These are phyloP conservation scores for Colletotrichum sp. DNA, from an alignment of 2,329 filamentous ascomycete genomes.

Conservation along the genomic window DNA sequence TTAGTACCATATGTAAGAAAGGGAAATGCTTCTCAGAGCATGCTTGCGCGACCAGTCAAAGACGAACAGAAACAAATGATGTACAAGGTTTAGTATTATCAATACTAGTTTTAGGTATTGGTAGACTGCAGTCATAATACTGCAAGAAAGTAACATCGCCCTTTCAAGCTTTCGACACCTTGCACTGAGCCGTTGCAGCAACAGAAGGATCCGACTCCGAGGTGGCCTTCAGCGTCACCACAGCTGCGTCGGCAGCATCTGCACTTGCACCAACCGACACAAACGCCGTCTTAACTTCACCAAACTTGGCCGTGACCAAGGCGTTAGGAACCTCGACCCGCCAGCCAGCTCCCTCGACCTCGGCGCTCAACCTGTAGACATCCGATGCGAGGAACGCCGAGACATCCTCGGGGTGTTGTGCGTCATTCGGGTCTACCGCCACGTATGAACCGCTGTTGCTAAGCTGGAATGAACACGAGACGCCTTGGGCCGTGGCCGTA, in stretches of 20 bases:
- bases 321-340: conserved; percentile 45
- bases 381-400: conserved; percentile 46
- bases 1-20: not conserved
- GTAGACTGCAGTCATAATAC: not conserved
- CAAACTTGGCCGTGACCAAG: conserved; percentile 46
- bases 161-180: conserved; percentile 29
- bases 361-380: conserved; percentile 51
- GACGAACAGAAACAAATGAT: not conserved
- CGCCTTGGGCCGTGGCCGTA: conserved; percentile 34
- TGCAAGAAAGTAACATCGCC: not conserved
- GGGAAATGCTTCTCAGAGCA: not conserved
- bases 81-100: not conserved
- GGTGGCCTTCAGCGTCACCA: conserved; percentile 47
- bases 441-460: conserved; percentile 48
- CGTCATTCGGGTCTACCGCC: conserved; percentile 16
- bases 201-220: conserved; percentile 47
- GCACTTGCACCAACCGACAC: conserved; percentile 45
- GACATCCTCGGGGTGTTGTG: conserved; percentile 36
- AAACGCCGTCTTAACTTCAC: conserved; percentile 38
- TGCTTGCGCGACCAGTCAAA: not conserved
- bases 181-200: conserved; percentile 33
- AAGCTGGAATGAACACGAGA: conserved; percentile 51
- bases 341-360: conserved; percentile 51
- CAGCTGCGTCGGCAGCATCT: conserved; percentile 36
- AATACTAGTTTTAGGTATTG: not conserved